Percentiles rank a stretch among this genome's conserved stretches.
These are phyloP conservation scores for Malbranchea zuffiana DNA, from an alignment of 2,329 filamentous ascomycete genomes.

Conservation along the genomic window DNA sequence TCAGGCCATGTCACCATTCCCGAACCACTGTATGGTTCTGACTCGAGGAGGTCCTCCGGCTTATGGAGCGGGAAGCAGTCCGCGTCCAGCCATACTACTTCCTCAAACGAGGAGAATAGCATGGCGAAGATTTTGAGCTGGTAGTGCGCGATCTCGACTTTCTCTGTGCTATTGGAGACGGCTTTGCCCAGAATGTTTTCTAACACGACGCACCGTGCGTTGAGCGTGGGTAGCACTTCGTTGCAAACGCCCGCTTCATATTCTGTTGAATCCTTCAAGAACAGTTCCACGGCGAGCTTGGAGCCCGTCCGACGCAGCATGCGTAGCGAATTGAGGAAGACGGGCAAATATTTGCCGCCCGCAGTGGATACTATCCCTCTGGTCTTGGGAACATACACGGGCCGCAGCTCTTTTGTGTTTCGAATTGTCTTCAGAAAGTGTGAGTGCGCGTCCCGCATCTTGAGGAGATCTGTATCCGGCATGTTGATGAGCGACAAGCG, in stretches of 20 bases:
- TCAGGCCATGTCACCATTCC: constrained; percentile 51
- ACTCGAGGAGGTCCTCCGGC: constrained; percentile 38
- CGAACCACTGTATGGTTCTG: constrained; percentile 40
- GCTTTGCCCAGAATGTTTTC: constrained; percentile 8
- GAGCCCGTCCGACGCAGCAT: constrained; percentile 27
- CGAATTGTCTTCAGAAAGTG: constrained; percentile 25
- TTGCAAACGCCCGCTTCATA: constrained; percentile 24
- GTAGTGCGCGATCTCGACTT: constrained; percentile 34
- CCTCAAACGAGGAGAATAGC: constrained; percentile 48
- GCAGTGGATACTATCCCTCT: constrained; percentile 31
- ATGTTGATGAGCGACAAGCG: constrained; percentile 25
- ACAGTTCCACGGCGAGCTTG: constrained; percentile 29
- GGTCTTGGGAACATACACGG: constrained; percentile 21
- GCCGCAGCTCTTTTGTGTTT: constrained; percentile 17
- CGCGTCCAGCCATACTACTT: constrained; percentile 49
- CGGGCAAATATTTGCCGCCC: constrained; percentile 26
- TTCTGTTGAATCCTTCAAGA: constrained; percentile 19
- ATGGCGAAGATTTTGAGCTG: constrained; percentile 49
- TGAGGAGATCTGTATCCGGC: constrained; percentile 20
- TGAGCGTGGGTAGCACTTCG: constrained; percentile 21
- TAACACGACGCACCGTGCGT: constrained; percentile 21
- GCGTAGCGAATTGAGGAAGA: constrained; percentile 23
- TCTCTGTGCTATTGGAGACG: constrained; percentile 13
- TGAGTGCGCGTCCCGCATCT: constrained; percentile 27
- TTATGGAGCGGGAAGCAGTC: constrained; percentile 45